Percentiles rank a stretch among this genome's conserved stretches.
Evolutionary conservation across 768 basidiomycete species (phyloP).

Genomic region (Naganishia vaughanmartiniae): DNA sequence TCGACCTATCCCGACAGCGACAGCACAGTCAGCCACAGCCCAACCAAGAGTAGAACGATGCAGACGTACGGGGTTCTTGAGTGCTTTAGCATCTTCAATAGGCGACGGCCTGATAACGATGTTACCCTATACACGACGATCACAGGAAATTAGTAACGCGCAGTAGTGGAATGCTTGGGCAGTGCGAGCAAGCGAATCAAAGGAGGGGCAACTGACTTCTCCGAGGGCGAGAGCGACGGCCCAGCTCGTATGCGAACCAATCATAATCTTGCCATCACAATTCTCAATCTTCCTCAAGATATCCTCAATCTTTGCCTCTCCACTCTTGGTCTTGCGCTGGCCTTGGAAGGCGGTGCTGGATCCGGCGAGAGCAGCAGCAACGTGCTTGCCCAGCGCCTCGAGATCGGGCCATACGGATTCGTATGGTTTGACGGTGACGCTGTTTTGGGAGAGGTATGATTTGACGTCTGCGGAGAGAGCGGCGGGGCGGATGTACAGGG

Average conservation of each 20-base stretch:
- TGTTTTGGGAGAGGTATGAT: slow-evolving; percentile 57
- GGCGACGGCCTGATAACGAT: slow-evolving; percentile 67
- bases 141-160: too few species aligned
- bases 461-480: slow-evolving; percentile 60
- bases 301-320: slow-evolving; percentile 3
- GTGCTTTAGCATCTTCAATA: slow-evolving; percentile 61
- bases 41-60: not conserved
- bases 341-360: not conserved
- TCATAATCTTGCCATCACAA: slow-evolving; percentile 59
- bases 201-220: slow-evolving; percentile 51
- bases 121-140: slow-evolving; percentile 49
- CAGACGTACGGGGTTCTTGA: slow-evolving; percentile 52
- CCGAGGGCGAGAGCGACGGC: slow-evolving; percentile 80
- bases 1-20: slow-evolving; percentile 57
- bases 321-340: not conserved
- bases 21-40: not conserved
- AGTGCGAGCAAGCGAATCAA: not conserved
- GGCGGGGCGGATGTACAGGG: slow-evolving; percentile 66
- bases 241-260: slow-evolving; percentile 74
- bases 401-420: slow-evolving; percentile 66
- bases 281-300: slow-evolving; percentile 25
- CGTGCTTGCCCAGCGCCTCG: slow-evolving; percentile 12
- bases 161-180: not conserved
- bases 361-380: not conserved
- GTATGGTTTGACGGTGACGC: slow-evolving; percentile 71